phyloP scores from a whole-genome alignment of 2,329 filamentous ascomycete genomes.

The Lasiodiplodia sp. region DNA sequence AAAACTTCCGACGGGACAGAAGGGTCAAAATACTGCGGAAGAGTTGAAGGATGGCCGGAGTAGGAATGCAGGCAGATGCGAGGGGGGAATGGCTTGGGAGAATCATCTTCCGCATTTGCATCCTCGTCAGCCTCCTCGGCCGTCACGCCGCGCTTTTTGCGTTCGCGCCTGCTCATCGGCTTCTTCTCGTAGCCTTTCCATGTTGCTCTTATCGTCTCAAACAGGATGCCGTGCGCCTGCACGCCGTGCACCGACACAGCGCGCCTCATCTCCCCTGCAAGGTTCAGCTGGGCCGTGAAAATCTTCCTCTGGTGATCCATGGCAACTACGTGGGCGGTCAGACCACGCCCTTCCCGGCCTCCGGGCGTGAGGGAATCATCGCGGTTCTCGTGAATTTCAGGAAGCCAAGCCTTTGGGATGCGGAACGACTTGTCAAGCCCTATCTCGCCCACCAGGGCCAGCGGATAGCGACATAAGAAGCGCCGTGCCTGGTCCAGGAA shows the following conservation, averaged over 20 bases:
- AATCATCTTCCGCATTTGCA: constrained; percentile 27
- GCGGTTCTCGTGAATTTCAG: constrained; percentile 49
- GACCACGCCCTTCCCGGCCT: constrained; percentile 71
- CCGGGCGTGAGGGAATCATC: constrained; percentile 68
- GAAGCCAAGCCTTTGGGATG: constrained; percentile 67
- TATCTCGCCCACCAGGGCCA: constrained; percentile 77
- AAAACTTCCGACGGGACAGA: constrained; percentile 78
- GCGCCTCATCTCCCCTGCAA: constrained; percentile 72
- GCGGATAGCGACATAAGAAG: constrained; percentile 64
- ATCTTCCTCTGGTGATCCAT: constrained; percentile 73
- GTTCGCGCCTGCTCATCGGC: constrained; percentile 66
- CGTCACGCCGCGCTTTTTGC: constrained; percentile 37
- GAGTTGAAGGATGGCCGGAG: constrained; percentile 75
- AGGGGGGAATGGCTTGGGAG: constrained; percentile 75
- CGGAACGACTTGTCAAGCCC: constrained; percentile 81
- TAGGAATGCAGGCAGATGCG: constrained; percentile 94
- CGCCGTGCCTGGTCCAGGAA: constrained; percentile 65
- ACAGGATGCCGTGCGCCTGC: constrained; percentile 75
- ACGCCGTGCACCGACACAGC: constrained; percentile 77
- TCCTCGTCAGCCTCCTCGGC: constrained; percentile 16
- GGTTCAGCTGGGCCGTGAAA: constrained; percentile 70
- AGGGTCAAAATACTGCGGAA: constrained; percentile 79
- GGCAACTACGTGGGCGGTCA: constrained; percentile 72
- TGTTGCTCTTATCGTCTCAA: constrained; percentile 67
- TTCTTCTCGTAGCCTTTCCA: constrained; percentile 76